Base-by-base conservation (phyloP, 495 filamentous ascomycete genomes). In the Hyaloscypha bicolor region DNA sequence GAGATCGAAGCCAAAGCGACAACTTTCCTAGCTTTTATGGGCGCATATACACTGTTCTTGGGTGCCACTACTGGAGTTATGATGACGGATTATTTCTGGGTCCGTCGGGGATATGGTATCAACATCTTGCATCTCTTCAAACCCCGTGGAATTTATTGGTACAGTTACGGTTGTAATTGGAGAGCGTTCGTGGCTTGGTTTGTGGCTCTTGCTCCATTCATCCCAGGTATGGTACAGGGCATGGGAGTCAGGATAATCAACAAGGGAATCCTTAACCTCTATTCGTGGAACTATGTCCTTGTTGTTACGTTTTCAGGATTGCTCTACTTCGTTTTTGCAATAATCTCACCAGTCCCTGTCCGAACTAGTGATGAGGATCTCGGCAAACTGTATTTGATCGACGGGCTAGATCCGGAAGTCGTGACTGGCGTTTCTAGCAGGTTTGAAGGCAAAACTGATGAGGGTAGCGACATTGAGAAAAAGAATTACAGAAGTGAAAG, bases 21-120 rank as follows among this genome's bases (percentile, higher is more conserved):
- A 9, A 81, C 76, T 4, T 85, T 84, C 66, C 76, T 85, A 56
- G 76, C 73, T 6, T 79, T 85, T 6, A 67, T 85, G 19, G 79
- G 77, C 56, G 79, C 78, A 9, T 85, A 79, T 60, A 78, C 79
- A 0, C 77, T 85, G 22, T 83, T 85, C 68, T 71, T 83, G 6
- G 78, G 76, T 14, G 72, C 74, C 9, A 52, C 74, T 31, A 73
- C 30, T 21, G 62, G 62, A 12, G 39, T 64, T 45, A 53, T 55
- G 51, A 25, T 64, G n/a, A 78, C 76, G 9, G 62, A 77, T 25
- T 80, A 79, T 55, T 76, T 76, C 33, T 30, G 80, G 53, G 69
- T 81, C 35, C 75, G 77, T 32, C 55, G 55, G 14, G 60, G 42
- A 53, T 53, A 53, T n/a, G 51, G 51, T n/a, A 53, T 53, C 22